Conservation (phyloP, 306 rosid species). For the Lithocarpus polystachyus region DNA sequence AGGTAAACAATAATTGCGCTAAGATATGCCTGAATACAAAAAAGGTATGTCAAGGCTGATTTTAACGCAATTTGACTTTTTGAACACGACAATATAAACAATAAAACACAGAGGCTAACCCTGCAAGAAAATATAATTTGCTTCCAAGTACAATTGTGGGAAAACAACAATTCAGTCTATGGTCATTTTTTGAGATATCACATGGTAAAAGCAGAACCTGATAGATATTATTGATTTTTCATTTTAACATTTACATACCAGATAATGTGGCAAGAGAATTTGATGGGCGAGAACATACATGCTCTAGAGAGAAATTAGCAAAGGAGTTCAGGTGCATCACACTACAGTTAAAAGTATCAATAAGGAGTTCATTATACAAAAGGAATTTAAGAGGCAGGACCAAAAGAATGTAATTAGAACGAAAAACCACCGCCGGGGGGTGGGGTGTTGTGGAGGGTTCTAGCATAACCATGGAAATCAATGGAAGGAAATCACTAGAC, state of each 20-base stretch:
- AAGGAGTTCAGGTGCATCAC: neutral
- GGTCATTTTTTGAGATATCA: neutral
- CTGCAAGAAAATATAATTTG: neutral
- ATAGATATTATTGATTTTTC: neutral
- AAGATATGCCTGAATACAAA: constrained; percentile 77
- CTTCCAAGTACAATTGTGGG: neutral
- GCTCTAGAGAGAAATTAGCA: neutral
- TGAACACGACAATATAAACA: neutral
- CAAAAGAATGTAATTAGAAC: neutral
- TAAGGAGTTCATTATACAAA: neutral
- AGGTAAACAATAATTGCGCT: constrained; percentile 80
- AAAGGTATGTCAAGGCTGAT: constrained; percentile 15
- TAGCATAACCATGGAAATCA: neutral
- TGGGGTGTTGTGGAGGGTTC: no score
- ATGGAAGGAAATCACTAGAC: neutral
- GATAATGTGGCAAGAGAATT: neutral
- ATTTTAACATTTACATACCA: neutral
- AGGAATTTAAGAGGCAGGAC: neutral
- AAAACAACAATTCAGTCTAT: neutral
- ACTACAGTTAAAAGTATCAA: neutral
- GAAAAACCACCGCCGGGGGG: no score
- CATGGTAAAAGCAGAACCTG: no score
- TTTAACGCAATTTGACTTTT: neutral
- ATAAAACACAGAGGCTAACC: neutral
- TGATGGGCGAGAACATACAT: neutral